Base-by-base conservation (phyloP, 2,329 filamentous ascomycete species). In the Fusarium newnesense region DNA sequence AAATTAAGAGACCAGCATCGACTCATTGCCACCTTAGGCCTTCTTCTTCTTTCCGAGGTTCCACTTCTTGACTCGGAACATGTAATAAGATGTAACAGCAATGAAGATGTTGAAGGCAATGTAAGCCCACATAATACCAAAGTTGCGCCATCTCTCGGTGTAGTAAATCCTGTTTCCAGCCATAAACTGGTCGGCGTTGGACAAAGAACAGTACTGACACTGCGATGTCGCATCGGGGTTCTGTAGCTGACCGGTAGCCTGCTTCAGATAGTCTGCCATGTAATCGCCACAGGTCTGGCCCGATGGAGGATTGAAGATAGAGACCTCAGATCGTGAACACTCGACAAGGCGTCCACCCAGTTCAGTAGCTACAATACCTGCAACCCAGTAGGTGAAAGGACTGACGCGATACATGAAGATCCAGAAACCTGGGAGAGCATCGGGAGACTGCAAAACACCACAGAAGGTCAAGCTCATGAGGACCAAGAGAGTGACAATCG, bases 391-490 rank as follows among this genome's bases (percentile, higher is more conserved):
- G 0, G 89, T 91, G 70, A 92, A 89, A 0, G 90, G 90, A 2
- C 86, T 89, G 18, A 89, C 83, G n/a, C 88, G 86, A 80, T 92
- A 92, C 91, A 93, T 93, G 81, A 92, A 93, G 65, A 89, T 88
- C 91, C 91, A 93, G 83, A 93, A 93, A 2, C 87, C 84, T 0
- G 91, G 91, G 2, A 93, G 83, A 1, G 84, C 83, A 5, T 74
- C 65, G 0, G 89, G 87, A 0, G 85, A 77, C 64, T 90, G 87
- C 61, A 93, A 82, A 19, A 93, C 90, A 79, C 90, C 84, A 72
- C 84, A 78, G 15, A 69, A 69, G 3, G 64, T 69, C 32, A 69
- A 39, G 9, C 66, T 69, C 66, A 69, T 69, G 8, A 69, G 47
- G 1, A 89, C 88, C 32, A 90, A 75, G 50, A 91, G 76, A 21